A percentile compares a stretch with the other conserved stretches of the same genome.
These are phyloP conservation scores for Nemania abortiva DNA, from an alignment of 2,329 filamentous ascomycete species.

Conservation along the genomic window DNA sequence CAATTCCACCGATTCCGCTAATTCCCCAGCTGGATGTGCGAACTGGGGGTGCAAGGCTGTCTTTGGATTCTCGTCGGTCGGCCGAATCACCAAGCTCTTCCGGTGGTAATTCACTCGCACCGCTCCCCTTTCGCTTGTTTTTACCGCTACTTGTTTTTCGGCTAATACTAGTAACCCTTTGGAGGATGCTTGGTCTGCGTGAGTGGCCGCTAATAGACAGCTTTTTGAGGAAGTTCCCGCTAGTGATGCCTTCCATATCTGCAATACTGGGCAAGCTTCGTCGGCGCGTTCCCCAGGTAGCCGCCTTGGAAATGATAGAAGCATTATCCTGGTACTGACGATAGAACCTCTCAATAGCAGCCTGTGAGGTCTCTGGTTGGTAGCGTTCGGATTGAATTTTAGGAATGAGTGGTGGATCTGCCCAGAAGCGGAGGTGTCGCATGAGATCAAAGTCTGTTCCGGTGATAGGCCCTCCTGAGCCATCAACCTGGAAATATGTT, in stretches of 20 bases:
- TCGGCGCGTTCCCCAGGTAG: constrained; percentile 77
- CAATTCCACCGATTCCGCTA: constrained; percentile 33
- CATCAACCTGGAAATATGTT: constrained; percentile 60
- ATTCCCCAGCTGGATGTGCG: constrained; percentile 63
- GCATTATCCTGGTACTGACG: constrained; percentile 66
- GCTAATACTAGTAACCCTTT: constrained; percentile 63
- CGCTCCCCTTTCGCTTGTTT: constrained; percentile 62
- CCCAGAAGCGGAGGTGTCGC: constrained; percentile 62
- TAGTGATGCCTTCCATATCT: constrained; percentile 70
- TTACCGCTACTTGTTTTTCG: constrained; percentile 63
- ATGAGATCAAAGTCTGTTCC: constrained; percentile 64
- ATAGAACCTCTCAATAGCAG: constrained; percentile 66
- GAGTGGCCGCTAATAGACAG: constrained; percentile 63
- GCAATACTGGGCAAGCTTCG: constrained; percentile 71
- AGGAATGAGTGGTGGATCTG: constrained; percentile 61
- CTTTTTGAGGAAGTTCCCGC: constrained; percentile 73
- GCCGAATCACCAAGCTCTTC: constrained; percentile 43
- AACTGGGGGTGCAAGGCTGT: constrained; percentile 65
- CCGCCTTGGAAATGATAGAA: constrained; percentile 71
- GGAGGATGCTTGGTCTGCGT: constrained; percentile 67
- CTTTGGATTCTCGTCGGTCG: constrained; percentile 57
- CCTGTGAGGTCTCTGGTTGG: constrained; percentile 65
- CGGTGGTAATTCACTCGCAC: constrained; percentile 53
- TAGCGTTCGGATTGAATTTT: constrained; percentile 55
- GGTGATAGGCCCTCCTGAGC: constrained; percentile 56